Evolutionary conservation across 202 grass and related monocot genomes (phyloP), one percentile per base, ranked within the genome.

Genomic region (Setaria viridis): DNA sequence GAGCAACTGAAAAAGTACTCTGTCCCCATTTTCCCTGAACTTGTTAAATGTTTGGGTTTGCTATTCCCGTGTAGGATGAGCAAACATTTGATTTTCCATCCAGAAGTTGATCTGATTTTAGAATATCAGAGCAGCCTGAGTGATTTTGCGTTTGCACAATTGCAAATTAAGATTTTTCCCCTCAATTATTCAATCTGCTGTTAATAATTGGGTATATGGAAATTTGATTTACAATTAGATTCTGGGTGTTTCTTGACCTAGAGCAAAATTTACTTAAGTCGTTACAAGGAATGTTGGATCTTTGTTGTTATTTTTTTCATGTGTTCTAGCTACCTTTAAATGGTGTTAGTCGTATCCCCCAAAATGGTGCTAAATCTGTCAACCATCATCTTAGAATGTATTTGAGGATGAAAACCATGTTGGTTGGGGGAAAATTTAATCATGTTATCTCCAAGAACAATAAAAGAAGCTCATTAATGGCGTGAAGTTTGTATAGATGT

Each of bases 401-500:
- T 65, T 45, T 19, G 25, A 68, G 79, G 37, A 57, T 48, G n/a
- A 29, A 16, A 73, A 72, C 13, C 2, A 19, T 71, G 42, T 58
- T 66, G 74, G 66, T 20, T 4, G 32, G 19, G 15, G 43, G 5
- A 21, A 71, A 68, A 74, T 68, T 21, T 75, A 50, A 57, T 66
- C 49, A 19, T 45, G 25, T 64, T 20, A 37, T 49, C 55, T 77
- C 48, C 15, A 72, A 19, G 37, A 59, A 66, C 20, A 72, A 35
- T 35, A 13, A 30, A 9, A 53, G 29, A 35, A 43, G 7, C 12
- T 45, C 55, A 19, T 79, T 67, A n/a, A n/a, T 66, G 9, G 29
- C 11, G 39, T 88, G 21, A 60, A 78, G 71, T 25, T 68, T 70
- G n/a, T 69, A 53, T 51, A 62, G 41, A 62, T 65, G 34, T 75